phyloP scores from a whole-genome alignment of 305 asterid species.

The Withania somnifera region DNA sequence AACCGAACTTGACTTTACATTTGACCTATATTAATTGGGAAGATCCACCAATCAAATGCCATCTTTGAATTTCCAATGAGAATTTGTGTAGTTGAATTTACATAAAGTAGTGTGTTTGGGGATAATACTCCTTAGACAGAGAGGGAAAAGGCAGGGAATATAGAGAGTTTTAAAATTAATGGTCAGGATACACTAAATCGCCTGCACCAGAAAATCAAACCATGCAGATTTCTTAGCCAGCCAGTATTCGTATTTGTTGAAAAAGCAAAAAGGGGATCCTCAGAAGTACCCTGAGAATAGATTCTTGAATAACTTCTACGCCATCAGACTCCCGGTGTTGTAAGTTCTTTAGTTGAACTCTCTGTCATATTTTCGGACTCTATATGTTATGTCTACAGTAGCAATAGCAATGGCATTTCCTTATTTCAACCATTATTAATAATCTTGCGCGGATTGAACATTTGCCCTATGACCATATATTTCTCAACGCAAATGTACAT shows the following conservation, averaged over 20 bases:
- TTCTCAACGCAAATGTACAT: slow-evolving; percentile 68
- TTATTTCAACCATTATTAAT: slow-evolving; percentile 65
- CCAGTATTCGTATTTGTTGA: slow-evolving; percentile 47
- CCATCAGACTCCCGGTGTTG: slow-evolving; percentile 29
- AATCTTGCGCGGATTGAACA: slow-evolving; percentile 49
- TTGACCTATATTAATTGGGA: too few relatives aligned
- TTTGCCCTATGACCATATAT: slow-evolving; percentile 62
- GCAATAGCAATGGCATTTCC: slow-evolving; percentile 53
- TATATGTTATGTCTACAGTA: slow-evolving; percentile 47
- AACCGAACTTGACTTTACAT: too few relatives aligned
- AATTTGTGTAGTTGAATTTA: too few relatives aligned
- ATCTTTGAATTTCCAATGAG: too few relatives aligned
- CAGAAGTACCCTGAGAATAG: slow-evolving; percentile 16
- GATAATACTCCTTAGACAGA: too few relatives aligned
- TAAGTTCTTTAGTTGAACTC: slow-evolving; percentile 29
- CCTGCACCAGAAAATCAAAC: slow-evolving; percentile 55
- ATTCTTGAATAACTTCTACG: slow-evolving; percentile 12
- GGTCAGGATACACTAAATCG: slow-evolving; percentile 71
- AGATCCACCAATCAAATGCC: too few relatives aligned
- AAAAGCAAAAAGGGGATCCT: slow-evolving; percentile 5
- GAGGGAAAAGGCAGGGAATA: too few relatives aligned
- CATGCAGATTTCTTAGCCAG: slow-evolving; percentile 59
- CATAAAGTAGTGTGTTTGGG: too few relatives aligned
- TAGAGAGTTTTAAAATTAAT: too few relatives aligned
- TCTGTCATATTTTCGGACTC: slow-evolving; percentile 42